phyloP scores from a whole-genome alignment of 163 green algal species.

The Chlamydomonas reinhardtii region DNA sequence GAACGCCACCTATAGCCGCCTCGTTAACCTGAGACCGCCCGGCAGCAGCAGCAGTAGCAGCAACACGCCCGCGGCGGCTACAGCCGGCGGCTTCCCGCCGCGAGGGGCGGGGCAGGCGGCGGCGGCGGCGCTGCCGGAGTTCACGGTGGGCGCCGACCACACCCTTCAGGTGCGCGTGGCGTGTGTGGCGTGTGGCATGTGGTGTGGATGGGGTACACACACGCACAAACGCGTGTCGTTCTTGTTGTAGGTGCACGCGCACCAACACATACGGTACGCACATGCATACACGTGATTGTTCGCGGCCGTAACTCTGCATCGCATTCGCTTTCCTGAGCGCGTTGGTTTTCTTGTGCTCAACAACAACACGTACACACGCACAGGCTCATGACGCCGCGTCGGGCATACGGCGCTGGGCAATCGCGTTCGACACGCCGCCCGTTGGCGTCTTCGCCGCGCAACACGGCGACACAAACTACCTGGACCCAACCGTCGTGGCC shows the following conservation, averaged over 20 bases:
- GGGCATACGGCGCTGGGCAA: constrained; percentile 67
- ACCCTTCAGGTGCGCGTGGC: constrained; percentile 48
- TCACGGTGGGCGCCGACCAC: constrained; percentile 69
- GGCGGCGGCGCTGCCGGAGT: constrained; percentile 21
- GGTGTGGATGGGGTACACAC: not conserved
- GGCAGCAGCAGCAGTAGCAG: too few relatives aligned
- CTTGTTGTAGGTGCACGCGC: too few relatives aligned
- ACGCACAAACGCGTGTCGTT: too few relatives aligned
- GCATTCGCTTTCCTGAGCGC: too few relatives aligned
- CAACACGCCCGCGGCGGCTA: too few relatives aligned
- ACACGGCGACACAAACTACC: constrained; percentile 52
- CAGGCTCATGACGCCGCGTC: constrained; percentile 66
- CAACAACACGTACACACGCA: not conserved
- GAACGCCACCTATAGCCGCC: constrained; percentile 83
- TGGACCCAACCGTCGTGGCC: constrained; percentile 29
- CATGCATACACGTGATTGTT: too few relatives aligned
- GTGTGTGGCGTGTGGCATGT: not conserved
- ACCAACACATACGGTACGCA: too few relatives aligned
- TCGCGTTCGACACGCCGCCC: constrained; percentile 72
- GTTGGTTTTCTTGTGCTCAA: too few relatives aligned
- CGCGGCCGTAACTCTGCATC: too few relatives aligned
- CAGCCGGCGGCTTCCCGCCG: too few relatives aligned
- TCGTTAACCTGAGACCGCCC: constrained; percentile 50
- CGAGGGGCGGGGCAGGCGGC: too few relatives aligned
- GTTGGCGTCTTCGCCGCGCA: constrained; percentile 62